Percentiles rank a stretch among this genome's conserved stretches.
Conservation (phyloP, 371 early-diverging fungal genomes). For the Apophysomyces variabilis region DNA sequence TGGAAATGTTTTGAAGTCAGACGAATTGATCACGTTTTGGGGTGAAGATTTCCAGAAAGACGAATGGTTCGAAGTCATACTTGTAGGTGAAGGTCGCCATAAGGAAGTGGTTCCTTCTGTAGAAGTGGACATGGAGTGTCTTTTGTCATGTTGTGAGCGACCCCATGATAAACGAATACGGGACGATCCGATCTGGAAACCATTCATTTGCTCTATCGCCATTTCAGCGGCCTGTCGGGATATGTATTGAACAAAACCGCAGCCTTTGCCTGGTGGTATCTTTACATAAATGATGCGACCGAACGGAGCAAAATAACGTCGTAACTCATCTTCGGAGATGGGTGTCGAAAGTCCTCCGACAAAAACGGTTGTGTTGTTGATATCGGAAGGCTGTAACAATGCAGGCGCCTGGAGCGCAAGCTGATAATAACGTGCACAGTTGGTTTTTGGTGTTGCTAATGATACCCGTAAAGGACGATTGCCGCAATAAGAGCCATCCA, state of each 20-base stretch:
- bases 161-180: conserved; percentile 92
- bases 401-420: conserved; percentile 5
- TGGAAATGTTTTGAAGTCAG: conserved; percentile 2
- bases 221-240: conserved; percentile 81
- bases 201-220: conserved; percentile 87
- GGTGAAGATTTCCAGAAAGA: neutral
- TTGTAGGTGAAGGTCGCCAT: neutral
- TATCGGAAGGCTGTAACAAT: neutral
- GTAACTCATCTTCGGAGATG: conserved; percentile 82
- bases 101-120: neutral
- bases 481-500: conserved; percentile 78
- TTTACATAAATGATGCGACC: conserved; percentile 90
- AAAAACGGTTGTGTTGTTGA: conserved; percentile 87
- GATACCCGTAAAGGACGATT: conserved; percentile 86
- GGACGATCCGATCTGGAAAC: conserved; percentile 77
- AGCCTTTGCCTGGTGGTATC: conserved; percentile 90
- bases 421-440: conserved; percentile 16
- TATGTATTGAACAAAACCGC: conserved; percentile 91
- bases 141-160: conserved; percentile 62
- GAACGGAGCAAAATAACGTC: conserved; percentile 75
- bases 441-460: conserved; percentile 75
- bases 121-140: neutral
- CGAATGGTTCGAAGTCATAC: neutral
- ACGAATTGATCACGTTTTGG: conserved; percentile 1
- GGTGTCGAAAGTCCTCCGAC: conserved; percentile 84